Evolutionary conservation across 2,329 filamentous ascomycete genomes (phyloP), one percentile per base, ranked within the genome.

Genomic region (Colletotrichum sp.): DNA sequence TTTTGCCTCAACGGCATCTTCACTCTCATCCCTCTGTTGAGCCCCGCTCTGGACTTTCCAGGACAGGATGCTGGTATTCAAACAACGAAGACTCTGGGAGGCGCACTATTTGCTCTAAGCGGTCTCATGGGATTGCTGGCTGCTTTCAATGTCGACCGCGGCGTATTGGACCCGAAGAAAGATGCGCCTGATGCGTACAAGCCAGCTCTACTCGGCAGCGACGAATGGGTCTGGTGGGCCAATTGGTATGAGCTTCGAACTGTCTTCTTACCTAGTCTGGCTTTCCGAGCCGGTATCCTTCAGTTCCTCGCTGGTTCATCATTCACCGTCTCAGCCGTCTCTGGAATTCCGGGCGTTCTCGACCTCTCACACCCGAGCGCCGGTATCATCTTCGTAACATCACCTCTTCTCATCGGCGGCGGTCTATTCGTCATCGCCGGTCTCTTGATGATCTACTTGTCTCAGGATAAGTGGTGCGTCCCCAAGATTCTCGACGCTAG

Each of bases 81-180:
- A 43, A 36, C 65, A 15, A 74, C 72, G 1, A 36, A 38, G 8
- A 66, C 69, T 4, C 11, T 74, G 1, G 72, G 72, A 27, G 70
- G 72, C 34, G 18, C 63, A 11, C 57, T 74, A 2, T 65, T 74
- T 1, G 69, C 72, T 3, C 47, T 74, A 3, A 67, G 68, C 31
- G 63, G 62, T 3, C 31, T 66, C 6, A 74, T 74, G 72, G 47
- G 72, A 8, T 33, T 74, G 11, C 27, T 72, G 6, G 72, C 72
- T 18, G 72, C 72, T 1, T 58, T 74, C 63, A 74, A 74, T 47
- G 72, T 74, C 63, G 72, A 74, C 27, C 57, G 72, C 18, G 62
- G 62, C 29, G 15, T 16, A 1, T 13, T 72, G 9, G 72, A 74
- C 34, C 72, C 72, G 1, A 74, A 72, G 29, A 74, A 59, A 29